Percentiles rank a stretch among this genome's conserved stretches.
Evolutionary conservation across 441 rosid species (phyloP).

Genomic region (Syzygium malaccense): DNA sequence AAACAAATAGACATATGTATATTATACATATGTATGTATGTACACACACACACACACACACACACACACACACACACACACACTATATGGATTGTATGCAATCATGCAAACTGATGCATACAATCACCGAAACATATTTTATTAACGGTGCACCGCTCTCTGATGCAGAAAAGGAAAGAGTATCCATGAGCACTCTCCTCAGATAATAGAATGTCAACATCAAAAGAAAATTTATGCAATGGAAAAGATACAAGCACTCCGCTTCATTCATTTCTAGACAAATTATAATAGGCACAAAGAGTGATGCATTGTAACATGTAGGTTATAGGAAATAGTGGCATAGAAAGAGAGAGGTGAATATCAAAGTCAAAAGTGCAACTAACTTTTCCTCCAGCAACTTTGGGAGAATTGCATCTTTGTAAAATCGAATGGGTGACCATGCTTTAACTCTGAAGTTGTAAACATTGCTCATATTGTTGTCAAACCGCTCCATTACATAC

Average conservation of each 20-base stretch:
- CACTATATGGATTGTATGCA: background rate
- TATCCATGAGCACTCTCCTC: background rate
- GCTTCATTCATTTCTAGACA: background rate
- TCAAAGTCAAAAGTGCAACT: conserved; percentile 25
- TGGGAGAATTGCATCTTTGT: conserved; percentile 81
- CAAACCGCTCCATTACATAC: conserved; percentile 96
- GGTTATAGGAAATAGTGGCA: background rate
- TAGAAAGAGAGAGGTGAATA: background rate
- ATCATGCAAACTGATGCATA: background rate
- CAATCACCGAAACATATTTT: background rate
- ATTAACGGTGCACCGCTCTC: background rate
- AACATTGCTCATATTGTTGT: conserved; percentile 79
- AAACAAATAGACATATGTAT: background rate
- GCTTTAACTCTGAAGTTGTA: conserved; percentile 98
- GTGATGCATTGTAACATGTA: background rate
- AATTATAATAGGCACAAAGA: background rate
- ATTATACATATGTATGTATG: background rate
- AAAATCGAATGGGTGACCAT: conserved; percentile 88
- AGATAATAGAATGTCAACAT: background rate
- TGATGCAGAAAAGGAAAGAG: background rate
- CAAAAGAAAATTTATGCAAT: background rate
- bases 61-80: no score
- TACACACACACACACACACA: no score
- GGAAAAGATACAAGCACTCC: background rate
- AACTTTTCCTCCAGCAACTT: conserved; percentile 95